Evolutionary conservation across 306 rosid genomes (phyloP).

Genomic region (Vigna radiata): DNA sequence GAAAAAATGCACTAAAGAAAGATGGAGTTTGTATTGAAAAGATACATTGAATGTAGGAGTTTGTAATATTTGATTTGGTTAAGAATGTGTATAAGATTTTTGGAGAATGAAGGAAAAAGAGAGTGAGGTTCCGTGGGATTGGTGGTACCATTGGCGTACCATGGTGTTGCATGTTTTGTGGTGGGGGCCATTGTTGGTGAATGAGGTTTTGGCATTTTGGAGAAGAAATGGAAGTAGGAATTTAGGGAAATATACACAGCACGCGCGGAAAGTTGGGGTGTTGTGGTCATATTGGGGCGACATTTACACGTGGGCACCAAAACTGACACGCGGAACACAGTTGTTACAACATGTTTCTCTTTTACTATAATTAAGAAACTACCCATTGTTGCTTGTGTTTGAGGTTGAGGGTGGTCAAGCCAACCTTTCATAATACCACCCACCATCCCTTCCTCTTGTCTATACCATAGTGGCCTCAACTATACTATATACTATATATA

Average conservation of each 20-base stretch:
- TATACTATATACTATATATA: background rate
- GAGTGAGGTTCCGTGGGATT: background rate
- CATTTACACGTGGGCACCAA: conserved; percentile 39
- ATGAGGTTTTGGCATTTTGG: background rate
- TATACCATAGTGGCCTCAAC: background rate
- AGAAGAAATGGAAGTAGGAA: background rate
- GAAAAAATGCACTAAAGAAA: too few relatives aligned
- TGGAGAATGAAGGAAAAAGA: background rate
- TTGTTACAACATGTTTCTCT: conserved; percentile 7
- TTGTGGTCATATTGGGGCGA: conserved; percentile 4
- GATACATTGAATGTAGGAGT: too few relatives aligned
- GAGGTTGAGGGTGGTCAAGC: conserved; percentile 23
- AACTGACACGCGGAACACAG: conserved; percentile 38
- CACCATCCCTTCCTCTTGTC: conserved; percentile 36
- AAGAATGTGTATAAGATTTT: too few relatives aligned
- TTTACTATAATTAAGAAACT: conserved; percentile 21
- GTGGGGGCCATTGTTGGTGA: background rate
- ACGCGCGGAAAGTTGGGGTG: conserved; percentile 52
- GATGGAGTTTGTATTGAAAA: too few relatives aligned
- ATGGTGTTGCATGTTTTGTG: background rate
- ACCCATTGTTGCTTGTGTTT: conserved; percentile 15
- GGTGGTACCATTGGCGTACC: conserved; percentile 25
- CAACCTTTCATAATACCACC: conserved; percentile 53
- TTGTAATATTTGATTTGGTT: too few relatives aligned
- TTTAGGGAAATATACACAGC: conserved; percentile 2